These are phyloP conservation scores for Roridomyces roridus DNA, from an alignment of 768 basidiomycete species.

Conservation along the genomic window DNA sequence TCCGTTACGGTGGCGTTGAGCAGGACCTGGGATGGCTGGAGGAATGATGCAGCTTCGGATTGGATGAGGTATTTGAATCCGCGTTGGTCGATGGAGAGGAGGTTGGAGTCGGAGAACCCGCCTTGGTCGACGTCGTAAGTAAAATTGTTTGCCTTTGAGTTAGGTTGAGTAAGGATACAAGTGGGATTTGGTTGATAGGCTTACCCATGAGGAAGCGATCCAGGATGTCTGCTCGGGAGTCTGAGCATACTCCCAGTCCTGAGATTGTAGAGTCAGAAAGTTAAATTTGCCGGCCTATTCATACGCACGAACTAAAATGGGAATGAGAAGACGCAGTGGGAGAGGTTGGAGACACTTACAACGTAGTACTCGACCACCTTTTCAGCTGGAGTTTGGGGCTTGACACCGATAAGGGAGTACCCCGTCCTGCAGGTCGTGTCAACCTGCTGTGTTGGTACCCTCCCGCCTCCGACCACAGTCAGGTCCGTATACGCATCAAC, in stretches of 20 bases:
- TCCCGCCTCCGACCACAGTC: slow-evolving; percentile 52
- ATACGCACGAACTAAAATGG: too few relatives aligned
- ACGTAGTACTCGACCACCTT: slow-evolving; percentile 64
- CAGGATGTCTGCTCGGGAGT: slow-evolving; percentile 68
- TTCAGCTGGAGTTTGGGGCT: slow-evolving; percentile 50
- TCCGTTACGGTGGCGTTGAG: slow-evolving; percentile 56
- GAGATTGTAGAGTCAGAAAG: too few relatives aligned
- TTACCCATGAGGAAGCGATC: slow-evolving; percentile 71
- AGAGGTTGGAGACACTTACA: too few relatives aligned
- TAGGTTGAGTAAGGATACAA: too few relatives aligned
- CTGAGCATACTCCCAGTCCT: slow-evolving; percentile 66
- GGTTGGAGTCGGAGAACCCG: slow-evolving; percentile 63
- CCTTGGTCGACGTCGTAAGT: too few relatives aligned
- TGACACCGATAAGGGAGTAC: slow-evolving; percentile 56
- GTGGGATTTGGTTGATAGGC: slow-evolving; percentile 12
- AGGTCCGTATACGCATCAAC: slow-evolving; percentile 46
- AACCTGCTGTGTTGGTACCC: slow-evolving; percentile 51
- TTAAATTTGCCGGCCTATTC: too few relatives aligned
- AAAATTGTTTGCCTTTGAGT: slow-evolving; percentile 73
- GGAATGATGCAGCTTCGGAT: slow-evolving; percentile 61
- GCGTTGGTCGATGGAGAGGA: slow-evolving; percentile 66
- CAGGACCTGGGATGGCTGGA: slow-evolving; percentile 51
- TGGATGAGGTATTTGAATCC: slow-evolving; percentile 66
- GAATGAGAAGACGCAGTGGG: too few relatives aligned
- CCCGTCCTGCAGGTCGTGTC: slow-evolving; percentile 61